These are phyloP conservation scores for Selaginella tamariscina DNA, from an alignment of 75 land plant species.

Conservation along the genomic window DNA sequence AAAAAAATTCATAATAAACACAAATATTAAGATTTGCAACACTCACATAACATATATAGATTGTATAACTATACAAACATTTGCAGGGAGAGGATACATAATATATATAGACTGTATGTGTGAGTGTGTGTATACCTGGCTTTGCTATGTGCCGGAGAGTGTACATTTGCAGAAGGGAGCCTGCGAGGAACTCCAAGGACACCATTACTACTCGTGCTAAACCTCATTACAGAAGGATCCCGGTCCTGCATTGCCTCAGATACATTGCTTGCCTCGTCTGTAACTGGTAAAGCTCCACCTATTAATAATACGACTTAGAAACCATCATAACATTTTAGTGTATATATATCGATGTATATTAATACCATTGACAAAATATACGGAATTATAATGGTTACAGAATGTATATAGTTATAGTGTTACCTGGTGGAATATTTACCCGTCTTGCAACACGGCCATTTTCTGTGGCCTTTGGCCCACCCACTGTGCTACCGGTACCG, in stretches of 20 bases:
- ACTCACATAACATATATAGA: too few relatives aligned
- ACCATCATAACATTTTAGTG: too few relatives aligned
- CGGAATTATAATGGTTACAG: too few relatives aligned
- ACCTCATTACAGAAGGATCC: slow-evolving; percentile 27
- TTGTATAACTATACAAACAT: slow-evolving; percentile 29
- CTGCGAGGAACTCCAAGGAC: slow-evolving; percentile 29
- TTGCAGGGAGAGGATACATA: slow-evolving; percentile 17
- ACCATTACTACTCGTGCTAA: slow-evolving; percentile 25
- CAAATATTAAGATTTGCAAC: too few relatives aligned
- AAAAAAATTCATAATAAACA: too few relatives aligned
- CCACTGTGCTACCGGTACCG: slow-evolving; percentile 62
- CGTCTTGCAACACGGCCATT: slow-evolving; percentile 57
- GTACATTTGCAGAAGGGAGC: slow-evolving; percentile 2
- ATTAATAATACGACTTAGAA: too few relatives aligned
- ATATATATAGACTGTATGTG: too few relatives aligned
- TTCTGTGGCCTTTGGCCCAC: slow-evolving; percentile 75
- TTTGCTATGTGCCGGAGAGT: slow-evolving; percentile 8
- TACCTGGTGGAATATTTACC: slow-evolving; percentile 36
- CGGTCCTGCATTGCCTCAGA: slow-evolving; percentile 18
- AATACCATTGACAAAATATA: too few relatives aligned
- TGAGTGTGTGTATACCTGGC: too few relatives aligned
- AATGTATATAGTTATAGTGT: too few relatives aligned
- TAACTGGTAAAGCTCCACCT: slow-evolving; percentile 24
- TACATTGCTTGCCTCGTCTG: slow-evolving; percentile 38
- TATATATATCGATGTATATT: too few relatives aligned